These are phyloP conservation scores for Draba incana DNA, from an alignment of 345 rosid genomes.

Conservation along the genomic window DNA sequence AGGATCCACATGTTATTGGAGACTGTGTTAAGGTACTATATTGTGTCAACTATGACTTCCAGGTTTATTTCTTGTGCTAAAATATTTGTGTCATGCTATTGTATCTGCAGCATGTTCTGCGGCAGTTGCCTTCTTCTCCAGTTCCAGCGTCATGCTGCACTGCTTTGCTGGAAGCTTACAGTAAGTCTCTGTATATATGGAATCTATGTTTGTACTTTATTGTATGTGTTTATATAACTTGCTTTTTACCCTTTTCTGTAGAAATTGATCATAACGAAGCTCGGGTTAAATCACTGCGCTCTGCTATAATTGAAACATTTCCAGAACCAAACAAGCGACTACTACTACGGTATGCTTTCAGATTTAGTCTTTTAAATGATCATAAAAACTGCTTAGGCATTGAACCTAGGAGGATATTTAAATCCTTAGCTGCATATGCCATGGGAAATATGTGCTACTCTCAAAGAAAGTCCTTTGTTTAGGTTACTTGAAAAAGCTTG, in stretches of 20 bases:
- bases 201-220: conserved; percentile 16
- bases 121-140: conserved; percentile 97
- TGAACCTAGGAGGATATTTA: background rate
- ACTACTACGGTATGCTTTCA: conserved; percentile 66
- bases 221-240: conserved; percentile 16
- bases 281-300: conserved; percentile 75
- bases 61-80: conserved; percentile 22
- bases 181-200: conserved; percentile 52
- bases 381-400: background rate
- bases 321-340: conserved; percentile 96
- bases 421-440: conserved; percentile 4
- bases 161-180: conserved; percentile 90
- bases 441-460: conserved; percentile 8
- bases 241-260: conserved; percentile 25
- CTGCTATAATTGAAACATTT: conserved; percentile 84
- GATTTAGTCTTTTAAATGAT: conserved; percentile 3
- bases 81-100: conserved; percentile 38
- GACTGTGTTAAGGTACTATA: conserved; percentile 91
- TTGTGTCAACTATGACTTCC: conserved; percentile 29
- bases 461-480: conserved; percentile 9
- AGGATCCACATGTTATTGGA: conserved; percentile 98
- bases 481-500: conserved; percentile 20
- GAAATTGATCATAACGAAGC: conserved; percentile 93
- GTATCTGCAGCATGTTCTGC: conserved; percentile 80
- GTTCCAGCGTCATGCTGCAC: conserved; percentile 97